Conservation (phyloP, 169 alveolate species). For the Plasmodium fragile region DNA sequence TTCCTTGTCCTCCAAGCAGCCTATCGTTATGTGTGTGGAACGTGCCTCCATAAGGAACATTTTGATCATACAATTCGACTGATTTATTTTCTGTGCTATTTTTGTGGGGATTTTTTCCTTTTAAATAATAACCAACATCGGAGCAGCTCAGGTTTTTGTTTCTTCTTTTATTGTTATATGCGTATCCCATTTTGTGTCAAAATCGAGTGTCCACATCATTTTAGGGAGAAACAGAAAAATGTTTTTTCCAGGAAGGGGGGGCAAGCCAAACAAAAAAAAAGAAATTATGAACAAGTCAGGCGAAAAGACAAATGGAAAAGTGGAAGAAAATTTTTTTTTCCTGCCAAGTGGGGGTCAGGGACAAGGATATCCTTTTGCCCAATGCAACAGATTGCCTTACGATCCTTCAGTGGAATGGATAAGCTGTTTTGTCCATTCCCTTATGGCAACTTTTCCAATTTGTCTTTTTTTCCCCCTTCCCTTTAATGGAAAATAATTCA, state of each 20-base stretch:
- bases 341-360: neutral
- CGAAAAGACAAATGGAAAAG: slow-evolving; percentile 7
- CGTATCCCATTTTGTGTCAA: slow-evolving; percentile 20
- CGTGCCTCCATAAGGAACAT: neutral
- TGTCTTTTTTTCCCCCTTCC: neutral
- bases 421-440: neutral
- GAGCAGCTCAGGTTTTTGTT: neutral
- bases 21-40: neutral
- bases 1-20: neutral
- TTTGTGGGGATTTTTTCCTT: slow-evolving; percentile 7
- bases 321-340: neutral
- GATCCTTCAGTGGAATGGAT: neutral
- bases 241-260: neutral
- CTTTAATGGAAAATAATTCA: neutral
- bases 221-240: neutral
- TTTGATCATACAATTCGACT: neutral
- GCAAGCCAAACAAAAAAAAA: neutral
- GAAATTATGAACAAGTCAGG: slow-evolving; percentile 9
- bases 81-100: neutral
- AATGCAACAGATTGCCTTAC: neutral
- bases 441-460: neutral
- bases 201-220: neutral
- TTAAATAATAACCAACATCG: neutral
- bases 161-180: slow-evolving; percentile 21
- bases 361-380: neutral